Evolutionary conservation across 805 yeast species (phyloP).

Genomic region (Zygotorulaspora chibaensis): DNA sequence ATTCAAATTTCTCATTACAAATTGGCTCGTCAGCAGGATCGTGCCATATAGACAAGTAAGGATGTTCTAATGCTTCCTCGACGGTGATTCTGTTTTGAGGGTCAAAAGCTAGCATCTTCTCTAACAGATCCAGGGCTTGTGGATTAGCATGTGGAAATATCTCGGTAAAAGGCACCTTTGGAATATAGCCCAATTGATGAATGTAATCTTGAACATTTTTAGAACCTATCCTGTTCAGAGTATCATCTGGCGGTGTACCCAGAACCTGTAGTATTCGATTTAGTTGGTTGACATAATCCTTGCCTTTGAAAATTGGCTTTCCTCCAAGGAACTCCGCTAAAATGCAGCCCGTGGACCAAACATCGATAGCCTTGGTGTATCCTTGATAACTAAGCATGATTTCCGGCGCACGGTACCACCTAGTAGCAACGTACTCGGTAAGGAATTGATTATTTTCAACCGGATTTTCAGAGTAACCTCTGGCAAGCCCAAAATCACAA

Average conservation of each 20-base stretch:
- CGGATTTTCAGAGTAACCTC: slow-evolving; percentile 80
- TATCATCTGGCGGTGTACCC: slow-evolving; percentile 86
- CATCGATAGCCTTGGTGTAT: slow-evolving; percentile 92
- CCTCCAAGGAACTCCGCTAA: slow-evolving; percentile 91
- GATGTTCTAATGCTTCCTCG: slow-evolving; percentile 83
- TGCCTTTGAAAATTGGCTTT: slow-evolving; percentile 87
- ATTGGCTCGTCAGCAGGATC: slow-evolving; percentile 89
- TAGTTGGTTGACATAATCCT: slow-evolving; percentile 92
- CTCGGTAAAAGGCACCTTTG: slow-evolving; percentile 64
- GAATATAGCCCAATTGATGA: slow-evolving; percentile 76
- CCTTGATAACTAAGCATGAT: slow-evolving; percentile 92
- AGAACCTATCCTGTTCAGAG: slow-evolving; percentile 68
- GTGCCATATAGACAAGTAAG: slow-evolving; percentile 85
- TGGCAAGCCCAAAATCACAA: slow-evolving; percentile 94
- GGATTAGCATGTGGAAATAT: slow-evolving; percentile 86
- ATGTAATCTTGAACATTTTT: slow-evolving; percentile 90
- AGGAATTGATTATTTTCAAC: slow-evolving; percentile 87
- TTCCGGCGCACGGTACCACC: slow-evolving; percentile 99
- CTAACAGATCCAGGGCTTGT: slow-evolving; percentile 74
- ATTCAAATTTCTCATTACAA: slow-evolving; percentile 78
- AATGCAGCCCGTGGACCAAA: slow-evolving; percentile 98
- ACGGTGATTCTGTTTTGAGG: slow-evolving; percentile 82
- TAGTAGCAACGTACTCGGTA: slow-evolving; percentile 96
- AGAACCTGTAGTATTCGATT: slow-evolving; percentile 79
- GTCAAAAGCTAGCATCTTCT: slow-evolving; percentile 77